Base-by-base conservation (phyloP, 306 rosid species). In the Acacia acuminata region DNA sequence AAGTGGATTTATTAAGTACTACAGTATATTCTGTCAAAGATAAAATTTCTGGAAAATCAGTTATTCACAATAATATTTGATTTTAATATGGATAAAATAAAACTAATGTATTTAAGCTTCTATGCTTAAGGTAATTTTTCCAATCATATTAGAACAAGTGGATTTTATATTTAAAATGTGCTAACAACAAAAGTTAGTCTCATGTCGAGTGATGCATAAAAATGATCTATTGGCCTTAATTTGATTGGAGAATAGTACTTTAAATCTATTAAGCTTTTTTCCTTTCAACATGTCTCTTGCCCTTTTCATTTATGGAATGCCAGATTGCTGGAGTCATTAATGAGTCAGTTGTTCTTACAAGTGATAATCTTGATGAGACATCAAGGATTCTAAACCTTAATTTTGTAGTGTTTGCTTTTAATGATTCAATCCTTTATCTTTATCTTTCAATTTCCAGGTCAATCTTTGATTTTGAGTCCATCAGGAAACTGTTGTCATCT, bases 381-480 rank as follows among this genome's bases (percentile, higher is more conserved):
- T 47, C 53, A 4, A 4, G 36, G 22, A 17, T 11, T n/a, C 36
- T 56, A 51, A 63, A 71, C 25, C 11, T 58, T 71, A 50, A 71
- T 63, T 78, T 8, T 69, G 38, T 81, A 20, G 16, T n/a, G 25
- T 47, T 51, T 75, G 55, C 55, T 70, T 76, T 50, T 51, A 70
- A 22, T 67, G 16, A 78, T 75, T 48, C 65, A 51, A 32, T 75
- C 77, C 24, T 83, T 71, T 82, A 44, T 15, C 67, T 75, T 50
- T 45, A 40, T 34, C 38, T 79, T 77, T 65, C 67, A 72, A 81
- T 72, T 88, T 45, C 40, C 91, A 96, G 99, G 92, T 92, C 99
- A 79, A 96, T 96, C 73, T 96, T 96, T 85, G 97, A 96, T 85
- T 96, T 96, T 69, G 93, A 89, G 73, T 84, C 90, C 53, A 89